phyloP scores from a whole-genome alignment of 257 asterid species.

The Ehretia macrophylla region DNA sequence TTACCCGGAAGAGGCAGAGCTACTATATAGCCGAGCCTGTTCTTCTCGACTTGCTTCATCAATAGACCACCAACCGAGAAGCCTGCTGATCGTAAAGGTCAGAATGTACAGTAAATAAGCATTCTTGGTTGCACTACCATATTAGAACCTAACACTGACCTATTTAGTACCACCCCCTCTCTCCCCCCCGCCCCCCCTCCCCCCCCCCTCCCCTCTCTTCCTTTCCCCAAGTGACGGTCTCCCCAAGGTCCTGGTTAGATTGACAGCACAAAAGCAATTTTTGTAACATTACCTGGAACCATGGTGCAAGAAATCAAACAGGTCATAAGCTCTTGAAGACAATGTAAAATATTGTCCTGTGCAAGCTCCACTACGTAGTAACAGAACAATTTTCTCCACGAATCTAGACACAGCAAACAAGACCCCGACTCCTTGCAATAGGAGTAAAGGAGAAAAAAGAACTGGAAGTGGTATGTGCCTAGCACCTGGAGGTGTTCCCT shows the following conservation, averaged over 20 bases:
- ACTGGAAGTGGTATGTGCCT: conserved; percentile 66
- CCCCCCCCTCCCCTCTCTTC: neutral
- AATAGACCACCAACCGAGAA: conserved; percentile 99
- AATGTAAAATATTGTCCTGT: conserved; percentile 54
- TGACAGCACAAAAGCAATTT: too few species aligned
- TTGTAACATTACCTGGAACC: conserved; percentile 68
- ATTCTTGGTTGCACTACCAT: neutral
- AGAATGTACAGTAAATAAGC: neutral
- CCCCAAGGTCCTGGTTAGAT: too few species aligned
- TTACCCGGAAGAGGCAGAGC: conserved; percentile 72
- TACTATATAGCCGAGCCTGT: conserved; percentile 67
- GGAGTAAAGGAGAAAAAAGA: conserved; percentile 81
- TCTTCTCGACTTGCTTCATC: conserved; percentile 97
- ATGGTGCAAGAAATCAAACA: conserved; percentile 78
- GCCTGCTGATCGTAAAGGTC: conserved; percentile 41
- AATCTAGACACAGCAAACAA: conserved; percentile 61
- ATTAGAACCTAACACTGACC: neutral
- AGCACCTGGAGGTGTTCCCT: conserved; percentile 86
- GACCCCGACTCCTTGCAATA: conserved; percentile 81
- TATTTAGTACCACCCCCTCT: neutral
- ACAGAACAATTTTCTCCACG: conserved; percentile 61
- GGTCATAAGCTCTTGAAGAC: conserved; percentile 66
- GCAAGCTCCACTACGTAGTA: conserved; percentile 62
- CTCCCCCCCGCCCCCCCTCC: neutral
- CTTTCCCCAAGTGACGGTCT: too few species aligned